Evolutionary conservation across 257 asterid species (phyloP), one percentile per base, ranked within the genome.

Genomic region (Solanum chaucha): DNA sequence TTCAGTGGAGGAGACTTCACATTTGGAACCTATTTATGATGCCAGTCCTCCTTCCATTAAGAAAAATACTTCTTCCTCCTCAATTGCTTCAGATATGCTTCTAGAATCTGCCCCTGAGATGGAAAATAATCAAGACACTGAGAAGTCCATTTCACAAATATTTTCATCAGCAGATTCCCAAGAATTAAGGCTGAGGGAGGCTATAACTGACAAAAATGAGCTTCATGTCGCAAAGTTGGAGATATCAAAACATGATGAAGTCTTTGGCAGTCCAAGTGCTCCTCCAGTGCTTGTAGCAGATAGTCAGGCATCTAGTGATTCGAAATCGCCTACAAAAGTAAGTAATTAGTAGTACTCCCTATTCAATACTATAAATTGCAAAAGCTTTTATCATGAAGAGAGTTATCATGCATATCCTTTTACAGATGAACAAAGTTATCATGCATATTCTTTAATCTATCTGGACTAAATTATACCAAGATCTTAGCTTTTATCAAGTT

Each of bases 31-130:
- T 38, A 80, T 87, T 68, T 68, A 85, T 34, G 78, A 85, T 40
- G 77, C 87, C 59, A 85, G 87, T 74, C 87, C 82, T 74, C 41
- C 67, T 68, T 67, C 87, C 61, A 72, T 70, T 34, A 72, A 44
- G 87, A 85, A 85, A 44, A 91, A 87, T 74, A 85, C 87, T n/a
- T 89, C 96, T 28, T 91, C 94, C 22, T 89, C 96, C 70, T 92
- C 94, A 32, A 75, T 86, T 80, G 87, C 92, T 80, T 90, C 93
- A 22, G 94, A 92, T 88, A 73, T 87, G 90, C 92, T 88, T 87
- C 93, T 68, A 6, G 94, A 91, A 68, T 87, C 90, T 74, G 95
- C 34, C 34, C 34, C 34, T 32, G 34, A 32, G 34, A 32, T 89
- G 80, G 87, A 83, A 72, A 85, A 86, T 86, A 59, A 55, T 77